Evolutionary conservation across 345 rosid genomes (phyloP), one percentile per base, ranked within the genome.

Genomic region (Pugionium cornutum): DNA sequence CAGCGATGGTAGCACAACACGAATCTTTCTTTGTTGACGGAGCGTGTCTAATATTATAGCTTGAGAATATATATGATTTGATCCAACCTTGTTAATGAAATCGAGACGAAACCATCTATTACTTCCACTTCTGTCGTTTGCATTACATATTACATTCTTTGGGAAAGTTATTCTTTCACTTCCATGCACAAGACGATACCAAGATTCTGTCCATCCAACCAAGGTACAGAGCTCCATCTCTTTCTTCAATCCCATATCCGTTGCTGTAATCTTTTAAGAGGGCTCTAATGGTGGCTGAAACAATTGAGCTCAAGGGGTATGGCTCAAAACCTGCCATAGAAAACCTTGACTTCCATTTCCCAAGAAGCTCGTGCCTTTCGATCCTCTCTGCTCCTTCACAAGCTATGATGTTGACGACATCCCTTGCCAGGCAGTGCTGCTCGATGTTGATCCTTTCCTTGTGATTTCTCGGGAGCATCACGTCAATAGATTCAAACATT

Each of bases 361-460:
- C 90, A 2, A 86, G 82, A 51, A 89, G 86, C 72, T 91, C 96
- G 18, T 83, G 98, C 40, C 98, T 74, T 57, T 84, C 90, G 2
- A 91, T 86, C 74, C 98, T 85, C 79, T 91, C 98, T 1, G 69
- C 68, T 58, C 95, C 98, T 79, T 91, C 98, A 4, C 96, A 91
- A 4, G 98, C 96, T 45, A 91, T 79, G 35, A 91, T 85, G 81
- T 91, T 91, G 10, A 91, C 95, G 3, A 91, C 83, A 73, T 88
- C 94, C 79, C 81, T 83, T 4, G 91, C 98, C 42, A 91, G 78
- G 82, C 96, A 91, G 57, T 91, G 96, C 83, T 91, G 96, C 81
- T 91, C 96, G 4, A 88, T 78, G 36, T 83, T 83, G 70, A 91
- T 88, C 72, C 96, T 76, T 76, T 91, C 91, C 79, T 81, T 91